A percentile compares a stretch with the other conserved stretches of the same genome.
These are phyloP conservation scores for Hylodesmum podocarpum DNA, from an alignment of 306 rosid genomes.

Conservation along the genomic window DNA sequence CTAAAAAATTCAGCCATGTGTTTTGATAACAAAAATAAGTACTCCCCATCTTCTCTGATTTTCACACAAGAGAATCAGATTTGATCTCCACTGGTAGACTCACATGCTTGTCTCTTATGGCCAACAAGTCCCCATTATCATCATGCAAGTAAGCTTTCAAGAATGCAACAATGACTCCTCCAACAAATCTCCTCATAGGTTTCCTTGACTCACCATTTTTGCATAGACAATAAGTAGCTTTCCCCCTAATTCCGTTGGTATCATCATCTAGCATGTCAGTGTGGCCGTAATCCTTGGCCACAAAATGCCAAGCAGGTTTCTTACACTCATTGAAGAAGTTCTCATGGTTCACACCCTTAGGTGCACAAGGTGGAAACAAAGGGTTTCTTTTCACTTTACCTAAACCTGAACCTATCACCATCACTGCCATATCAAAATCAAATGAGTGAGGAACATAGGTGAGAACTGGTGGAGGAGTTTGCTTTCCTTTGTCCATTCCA, in stretches of 20 bases:
- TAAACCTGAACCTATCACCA: constrained; percentile 73
- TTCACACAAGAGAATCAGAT: constrained; percentile 42
- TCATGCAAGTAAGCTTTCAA: constrained; percentile 60
- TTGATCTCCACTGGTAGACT: constrained; percentile 53
- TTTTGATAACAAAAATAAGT: neutral
- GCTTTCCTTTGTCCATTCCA: constrained; percentile 71
- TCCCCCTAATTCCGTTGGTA: constrained; percentile 70
- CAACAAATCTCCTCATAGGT: constrained; percentile 90
- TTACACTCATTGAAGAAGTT: constrained; percentile 67
- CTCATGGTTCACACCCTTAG: constrained; percentile 75
- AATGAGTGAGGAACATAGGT: constrained; percentile 67
- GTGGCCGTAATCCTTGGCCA: constrained; percentile 76
- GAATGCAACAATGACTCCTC: constrained; percentile 78
- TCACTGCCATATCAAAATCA: constrained; percentile 52
- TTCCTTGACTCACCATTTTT: constrained; percentile 70
- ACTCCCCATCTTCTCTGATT: neutral
- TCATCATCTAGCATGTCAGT: constrained; percentile 81
- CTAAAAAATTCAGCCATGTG: neutral
- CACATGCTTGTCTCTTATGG: constrained; percentile 44
- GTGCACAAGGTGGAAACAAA: constrained; percentile 82
- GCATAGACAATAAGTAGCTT: constrained; percentile 56
- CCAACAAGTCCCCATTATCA: constrained; percentile 46
- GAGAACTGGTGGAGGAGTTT: constrained; percentile 85
- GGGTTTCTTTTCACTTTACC: constrained; percentile 61
- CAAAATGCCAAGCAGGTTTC: constrained; percentile 62